Evolutionary conservation across 2,329 filamentous ascomycete genomes (phyloP).

Genomic region (Aspergillus eucalypticola): DNA sequence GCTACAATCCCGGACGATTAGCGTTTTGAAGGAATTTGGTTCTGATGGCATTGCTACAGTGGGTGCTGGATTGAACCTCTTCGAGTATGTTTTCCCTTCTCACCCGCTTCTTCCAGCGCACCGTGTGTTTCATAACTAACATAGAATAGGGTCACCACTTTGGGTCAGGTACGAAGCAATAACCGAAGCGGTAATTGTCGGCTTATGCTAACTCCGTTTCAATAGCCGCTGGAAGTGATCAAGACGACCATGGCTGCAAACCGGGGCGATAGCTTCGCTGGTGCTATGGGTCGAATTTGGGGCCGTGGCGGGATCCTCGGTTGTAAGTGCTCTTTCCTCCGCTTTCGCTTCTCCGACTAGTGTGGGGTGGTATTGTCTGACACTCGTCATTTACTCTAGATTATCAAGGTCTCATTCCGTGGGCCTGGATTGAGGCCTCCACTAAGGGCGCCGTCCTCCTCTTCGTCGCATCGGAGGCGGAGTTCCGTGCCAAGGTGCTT

Average conservation of each 20-base stretch:
- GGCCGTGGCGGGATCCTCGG: conserved; percentile 87
- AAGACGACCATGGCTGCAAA: conserved; percentile 99
- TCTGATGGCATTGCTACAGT: conserved; percentile 48
- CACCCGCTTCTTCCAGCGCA: not conserved
- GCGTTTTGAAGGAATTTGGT: conserved; percentile 18
- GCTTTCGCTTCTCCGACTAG: conserved; percentile 12
- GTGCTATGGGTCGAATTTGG: conserved; percentile 86
- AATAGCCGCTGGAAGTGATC: conserved; percentile 89
- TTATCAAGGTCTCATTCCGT: conserved; percentile 99
- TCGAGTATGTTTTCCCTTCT: conserved; percentile 63
- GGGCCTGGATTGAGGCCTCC: conserved; percentile 99
- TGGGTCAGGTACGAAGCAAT: conserved; percentile 59
- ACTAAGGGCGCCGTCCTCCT: conserved; percentile 99
- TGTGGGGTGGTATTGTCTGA: conserved; percentile 20
- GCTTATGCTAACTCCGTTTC: conserved; percentile 54
- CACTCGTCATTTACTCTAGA: conserved; percentile 55
- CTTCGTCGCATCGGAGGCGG: conserved; percentile 97
- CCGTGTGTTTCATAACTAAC: conserved; percentile 13
- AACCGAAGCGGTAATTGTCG: not conserved
- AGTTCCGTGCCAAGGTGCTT: conserved; percentile 83
- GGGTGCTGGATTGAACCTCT: conserved; percentile 91
- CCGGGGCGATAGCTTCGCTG: conserved; percentile 80
- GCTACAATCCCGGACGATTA: not conserved
- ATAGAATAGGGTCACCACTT: conserved; percentile 60
- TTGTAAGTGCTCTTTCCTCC: conserved; percentile 64